phyloP scores from a whole-genome alignment of 2,329 filamentous ascomycete species.

The Aureobasidium musti region DNA sequence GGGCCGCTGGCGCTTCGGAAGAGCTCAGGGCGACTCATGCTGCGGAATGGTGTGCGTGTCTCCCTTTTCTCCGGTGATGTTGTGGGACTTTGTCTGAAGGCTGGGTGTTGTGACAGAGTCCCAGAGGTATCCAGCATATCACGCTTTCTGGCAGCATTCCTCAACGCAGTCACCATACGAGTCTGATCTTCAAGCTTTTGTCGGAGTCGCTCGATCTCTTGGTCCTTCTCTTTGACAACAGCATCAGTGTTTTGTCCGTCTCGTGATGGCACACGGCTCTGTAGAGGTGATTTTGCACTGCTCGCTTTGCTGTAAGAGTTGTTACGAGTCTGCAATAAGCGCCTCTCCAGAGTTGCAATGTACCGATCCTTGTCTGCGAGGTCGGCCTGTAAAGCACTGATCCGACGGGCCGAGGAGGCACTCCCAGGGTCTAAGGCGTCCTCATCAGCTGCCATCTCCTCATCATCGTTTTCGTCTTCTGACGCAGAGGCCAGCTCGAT shows the following conservation, averaged over 20 bases:
- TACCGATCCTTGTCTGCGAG: conserved; percentile 96
- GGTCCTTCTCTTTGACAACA: conserved; percentile 82
- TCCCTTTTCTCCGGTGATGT: conserved; percentile 7
- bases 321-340: conserved; percentile 83
- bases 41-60: conserved; percentile 31
- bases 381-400: conserved; percentile 90
- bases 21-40: conserved; percentile 39
- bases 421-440: conserved; percentile 55
- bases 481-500: conserved; percentile 33
- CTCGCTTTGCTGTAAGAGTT: conserved; percentile 89
- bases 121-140: conserved; percentile 57
- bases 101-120: conserved; percentile 18
- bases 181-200: conserved; percentile 92
- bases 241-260: conserved; percentile 39
- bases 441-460: conserved; percentile 56
- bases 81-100: conserved; percentile 6
- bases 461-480: conserved; percentile 51
- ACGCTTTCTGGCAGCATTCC: conserved; percentile 80
- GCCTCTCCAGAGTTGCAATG: conserved; percentile 89
- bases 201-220: conserved; percentile 87
- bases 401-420: conserved; percentile 80
- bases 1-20: conserved; percentile 39
- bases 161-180: conserved; percentile 83
- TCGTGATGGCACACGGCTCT: conserved; percentile 26
- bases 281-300: conserved; percentile 62